Evolutionary conservation across 345 rosid species (phyloP), one percentile per base, ranked within the genome.

Genomic region (Anastatica hierochuntica): DNA sequence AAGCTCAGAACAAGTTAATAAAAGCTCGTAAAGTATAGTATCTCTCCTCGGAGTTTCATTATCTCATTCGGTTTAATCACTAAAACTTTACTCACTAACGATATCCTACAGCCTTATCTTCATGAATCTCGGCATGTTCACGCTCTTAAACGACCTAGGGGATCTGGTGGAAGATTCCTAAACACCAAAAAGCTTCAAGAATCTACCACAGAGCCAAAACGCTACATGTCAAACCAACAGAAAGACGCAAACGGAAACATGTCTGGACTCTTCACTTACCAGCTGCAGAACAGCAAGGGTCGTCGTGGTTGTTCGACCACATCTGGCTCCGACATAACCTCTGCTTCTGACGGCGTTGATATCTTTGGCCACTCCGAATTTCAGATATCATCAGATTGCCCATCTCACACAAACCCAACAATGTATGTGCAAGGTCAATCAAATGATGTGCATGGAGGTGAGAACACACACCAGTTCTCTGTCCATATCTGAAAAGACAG

Each of bases 41-140:
- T 43, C 18, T 49, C 31, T 0, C 15, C 14, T 21, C 27, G 29
- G n/a, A n/a, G n/a, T n/a, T n/a, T n/a, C n/a, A n/a, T n/a, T n/a
- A n/a, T n/a, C n/a, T n/a, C n/a, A n/a, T n/a, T n/a, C n/a, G n/a
- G n/a, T n/a, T n/a, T n/a, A n/a, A n/a, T n/a, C n/a, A n/a, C n/a
- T n/a, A n/a, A n/a, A n/a, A n/a, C 18, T 41, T 17, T 56, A 40
- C 52, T 64, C 57, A 64, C 10, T 8, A 29, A 31, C 12, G 41
- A 15, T n/a, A n/a, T n/a, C n/a, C n/a, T 13, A 69, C 76, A 89
- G 95, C 92, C 83, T 0, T 89, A 89, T 60, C 89, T 89, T 53
- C 97, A 85, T 0, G 90, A 89, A 70, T 85, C 97, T 56, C 79
- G 97, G 34, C 97, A 89, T 66, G 66, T 67, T 48, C 97, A 89